Evolutionary conservation across 305 asterid genomes (phyloP).

Genomic region (Fraxinus floribunda): DNA sequence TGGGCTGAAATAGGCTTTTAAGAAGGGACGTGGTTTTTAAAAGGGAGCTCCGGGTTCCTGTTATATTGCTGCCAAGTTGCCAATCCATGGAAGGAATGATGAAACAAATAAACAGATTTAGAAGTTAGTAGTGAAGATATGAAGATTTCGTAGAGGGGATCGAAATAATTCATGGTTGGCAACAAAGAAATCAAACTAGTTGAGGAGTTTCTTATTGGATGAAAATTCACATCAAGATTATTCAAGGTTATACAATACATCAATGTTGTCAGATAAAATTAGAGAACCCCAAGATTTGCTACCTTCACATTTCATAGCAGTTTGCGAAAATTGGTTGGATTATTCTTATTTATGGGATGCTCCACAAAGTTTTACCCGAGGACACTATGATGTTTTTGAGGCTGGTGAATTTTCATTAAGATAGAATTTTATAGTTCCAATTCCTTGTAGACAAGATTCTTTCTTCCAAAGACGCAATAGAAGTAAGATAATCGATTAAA

Average conservation of each 20-base stretch:
- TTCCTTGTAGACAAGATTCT: neutral
- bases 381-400: neutral
- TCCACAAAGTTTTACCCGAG: neutral
- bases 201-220: neutral
- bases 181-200: neutral
- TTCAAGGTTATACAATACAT: neutral
- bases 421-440: neutral
- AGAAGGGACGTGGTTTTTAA: neutral
- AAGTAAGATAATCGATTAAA: neutral
- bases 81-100: neutral
- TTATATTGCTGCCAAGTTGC: neutral
- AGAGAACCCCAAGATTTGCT: neutral
- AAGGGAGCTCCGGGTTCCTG: neutral
- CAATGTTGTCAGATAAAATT: neutral
- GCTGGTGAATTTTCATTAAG: neutral
- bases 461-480: neutral
- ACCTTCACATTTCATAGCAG: neutral
- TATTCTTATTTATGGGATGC: neutral
- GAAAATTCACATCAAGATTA: neutral
- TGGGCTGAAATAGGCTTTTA: neutral
- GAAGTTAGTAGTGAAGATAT: neutral
- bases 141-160: neutral
- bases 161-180: neutral
- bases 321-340: neutral
- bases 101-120: neutral